Evolutionary conservation across 2,329 filamentous ascomycete genomes (phyloP).

Genomic region (Huntiella moniliformis): DNA sequence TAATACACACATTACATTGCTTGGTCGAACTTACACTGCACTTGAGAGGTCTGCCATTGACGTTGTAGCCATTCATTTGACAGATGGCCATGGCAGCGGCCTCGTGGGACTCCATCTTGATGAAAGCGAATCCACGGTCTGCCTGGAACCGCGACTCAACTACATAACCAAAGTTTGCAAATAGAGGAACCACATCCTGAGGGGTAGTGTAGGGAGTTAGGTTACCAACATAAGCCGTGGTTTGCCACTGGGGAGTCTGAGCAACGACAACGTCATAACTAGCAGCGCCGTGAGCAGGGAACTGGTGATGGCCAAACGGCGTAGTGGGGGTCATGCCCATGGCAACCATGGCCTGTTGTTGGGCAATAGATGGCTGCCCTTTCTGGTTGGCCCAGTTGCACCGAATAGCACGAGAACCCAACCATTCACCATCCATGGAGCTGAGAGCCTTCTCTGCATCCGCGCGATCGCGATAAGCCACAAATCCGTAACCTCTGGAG

Average conservation of each 20-base stretch:
- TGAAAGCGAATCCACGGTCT: constrained; percentile 92
- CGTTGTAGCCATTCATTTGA: constrained; percentile 92
- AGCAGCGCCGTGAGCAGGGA: constrained; percentile 88
- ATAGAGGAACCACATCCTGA: constrained; percentile 89
- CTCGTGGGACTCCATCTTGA: constrained; percentile 98
- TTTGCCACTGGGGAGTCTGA: constrained; percentile 96
- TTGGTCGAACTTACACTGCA: constrained; percentile 59
- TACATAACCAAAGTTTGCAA: constrained; percentile 96
- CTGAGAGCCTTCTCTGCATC: constrained; percentile 93
- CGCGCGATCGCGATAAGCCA: constrained; percentile 81
- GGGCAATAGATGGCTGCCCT: constrained; percentile 95
- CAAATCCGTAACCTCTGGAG: constrained; percentile 92
- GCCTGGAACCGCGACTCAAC: constrained; percentile 96
- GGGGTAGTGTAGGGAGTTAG: constrained; percentile 94
- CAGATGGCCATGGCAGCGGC: constrained; percentile 98
- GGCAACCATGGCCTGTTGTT: constrained; percentile 89
- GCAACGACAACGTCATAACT: constrained; percentile 94
- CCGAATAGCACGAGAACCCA: constrained; percentile 90
- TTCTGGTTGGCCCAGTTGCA: constrained; percentile 99
- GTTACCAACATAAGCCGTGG: constrained; percentile 94
- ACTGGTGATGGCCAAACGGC: constrained; percentile 91
- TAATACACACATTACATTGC: background rate
- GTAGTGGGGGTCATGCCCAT: constrained; percentile 98
- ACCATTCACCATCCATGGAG: constrained; percentile 98
- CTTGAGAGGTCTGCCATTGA: constrained; percentile 90